phyloP scores from a whole-genome alignment of 345 rosid species.

The Diplotaxis tenuifolia region DNA sequence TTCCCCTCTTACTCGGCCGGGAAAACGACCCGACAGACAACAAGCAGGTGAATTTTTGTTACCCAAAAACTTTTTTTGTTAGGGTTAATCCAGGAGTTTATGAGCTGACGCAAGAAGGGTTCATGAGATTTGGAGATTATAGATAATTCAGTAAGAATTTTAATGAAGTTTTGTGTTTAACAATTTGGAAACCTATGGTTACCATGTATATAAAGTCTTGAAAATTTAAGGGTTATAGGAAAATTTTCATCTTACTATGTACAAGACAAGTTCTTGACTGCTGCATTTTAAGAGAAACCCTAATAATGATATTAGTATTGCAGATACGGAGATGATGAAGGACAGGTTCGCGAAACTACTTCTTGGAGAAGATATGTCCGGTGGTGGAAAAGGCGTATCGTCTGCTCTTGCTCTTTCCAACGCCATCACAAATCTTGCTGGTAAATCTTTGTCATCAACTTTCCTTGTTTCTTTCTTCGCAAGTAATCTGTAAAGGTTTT shows the following conservation, averaged over 20 bases:
- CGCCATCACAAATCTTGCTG: slow-evolving; percentile 52
- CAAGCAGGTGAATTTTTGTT: slow-evolving; percentile 40
- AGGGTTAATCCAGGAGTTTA: not conserved
- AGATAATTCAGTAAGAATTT: not conserved
- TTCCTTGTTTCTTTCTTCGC: not conserved
- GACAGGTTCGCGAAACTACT: slow-evolving; percentile 64
- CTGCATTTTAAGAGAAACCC: not conserved
- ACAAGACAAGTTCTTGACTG: too few relatives aligned
- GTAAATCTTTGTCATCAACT: slow-evolving; percentile 12
- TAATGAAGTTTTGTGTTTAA: not conserved
- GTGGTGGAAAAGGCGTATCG: slow-evolving; percentile 78
- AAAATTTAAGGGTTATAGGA: not conserved
- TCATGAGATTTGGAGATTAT: not conserved
- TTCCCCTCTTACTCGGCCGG: slow-evolving; percentile 31
- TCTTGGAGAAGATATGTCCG: slow-evolving; percentile 80
- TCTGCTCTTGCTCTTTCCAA: slow-evolving; percentile 74
- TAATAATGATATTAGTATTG: slow-evolving; percentile 6
- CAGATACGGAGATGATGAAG: slow-evolving; percentile 64
- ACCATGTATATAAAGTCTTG: not conserved
- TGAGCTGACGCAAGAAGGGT: not conserved
- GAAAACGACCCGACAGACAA: slow-evolving; percentile 34
- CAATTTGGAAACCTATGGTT: not conserved
- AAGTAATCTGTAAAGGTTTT: slow-evolving; percentile 8
- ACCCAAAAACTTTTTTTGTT: not conserved
- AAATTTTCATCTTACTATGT: too few relatives aligned